Conservation (phyloP, 306 rosid genomes). For the Trichosanthes truncata region DNA sequence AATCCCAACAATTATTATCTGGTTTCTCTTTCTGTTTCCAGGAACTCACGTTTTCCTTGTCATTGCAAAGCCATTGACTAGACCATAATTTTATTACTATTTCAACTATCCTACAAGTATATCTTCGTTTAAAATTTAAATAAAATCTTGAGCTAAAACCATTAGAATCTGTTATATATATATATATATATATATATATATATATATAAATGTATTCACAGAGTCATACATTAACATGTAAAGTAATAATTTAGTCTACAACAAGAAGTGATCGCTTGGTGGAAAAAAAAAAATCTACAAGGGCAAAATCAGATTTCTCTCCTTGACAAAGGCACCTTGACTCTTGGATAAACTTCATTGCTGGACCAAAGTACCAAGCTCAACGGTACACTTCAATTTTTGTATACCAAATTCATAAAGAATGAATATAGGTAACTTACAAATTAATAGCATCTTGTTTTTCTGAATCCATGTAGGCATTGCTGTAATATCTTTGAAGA, state of each 20-base stretch:
- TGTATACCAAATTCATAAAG: not conserved
- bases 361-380: not conserved
- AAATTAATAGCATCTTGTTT: conserved; percentile 84
- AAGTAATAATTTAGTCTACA: no score
- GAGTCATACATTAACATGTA: no score
- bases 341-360: not conserved
- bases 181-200: not conserved
- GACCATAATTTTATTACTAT: not conserved
- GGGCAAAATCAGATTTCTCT: not conserved
- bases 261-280: no score
- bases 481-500: conserved; percentile 87
- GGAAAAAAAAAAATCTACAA: not conserved
- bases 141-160: not conserved
- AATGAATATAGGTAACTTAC: conserved; percentile 27
- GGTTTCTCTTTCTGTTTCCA: not conserved
- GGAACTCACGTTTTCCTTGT: not conserved
- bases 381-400: not conserved
- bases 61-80: not conserved
- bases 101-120: not conserved
- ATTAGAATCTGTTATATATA: not conserved
- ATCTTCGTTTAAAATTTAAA: not conserved
- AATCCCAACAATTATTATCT: not conserved
- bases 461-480: conserved; percentile 77
- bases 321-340: not conserved
- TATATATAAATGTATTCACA: no score